A percentile compares a stretch with the other conserved stretches of the same genome.
phyloP scores from a whole-genome alignment of 2,329 filamentous ascomycete genomes.

The Fonsecaea pedrosoi region DNA sequence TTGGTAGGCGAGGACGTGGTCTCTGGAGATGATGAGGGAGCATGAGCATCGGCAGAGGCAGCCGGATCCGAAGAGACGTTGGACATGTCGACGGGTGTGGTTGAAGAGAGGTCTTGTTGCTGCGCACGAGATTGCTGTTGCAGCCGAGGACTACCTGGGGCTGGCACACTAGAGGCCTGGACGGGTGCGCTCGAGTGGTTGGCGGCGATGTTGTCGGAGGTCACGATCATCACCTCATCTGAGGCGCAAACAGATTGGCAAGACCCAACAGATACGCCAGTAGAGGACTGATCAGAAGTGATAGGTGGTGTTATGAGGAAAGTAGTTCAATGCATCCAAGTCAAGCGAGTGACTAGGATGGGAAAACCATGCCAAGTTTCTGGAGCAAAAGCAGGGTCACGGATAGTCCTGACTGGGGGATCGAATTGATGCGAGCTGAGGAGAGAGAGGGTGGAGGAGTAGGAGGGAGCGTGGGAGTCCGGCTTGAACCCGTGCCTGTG shows the following conservation, averaged over 20 bases:
- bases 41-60: conserved; percentile 15
- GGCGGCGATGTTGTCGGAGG: background rate
- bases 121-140: conserved; percentile 22
- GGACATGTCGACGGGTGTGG: conserved; percentile 38
- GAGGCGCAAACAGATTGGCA: background rate
- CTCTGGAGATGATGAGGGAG: conserved; percentile 14
- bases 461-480: background rate
- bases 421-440: conserved; percentile 10
- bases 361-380: conserved; percentile 19
- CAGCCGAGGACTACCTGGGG: conserved; percentile 32
- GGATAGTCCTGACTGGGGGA: conserved; percentile 1
- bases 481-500: background rate
- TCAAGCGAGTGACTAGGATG: conserved; percentile 13
- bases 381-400: conserved; percentile 16
- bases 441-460: too few relatives aligned
- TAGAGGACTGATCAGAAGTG: background rate
- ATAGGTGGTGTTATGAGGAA: background rate
- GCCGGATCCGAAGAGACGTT: conserved; percentile 27
- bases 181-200: background rate
- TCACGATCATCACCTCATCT: background rate
- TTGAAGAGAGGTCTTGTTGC: conserved; percentile 26
- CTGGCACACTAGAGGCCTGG: background rate
- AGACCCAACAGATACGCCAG: background rate
- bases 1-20: conserved; percentile 21
- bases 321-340: conserved; percentile 11